Base-by-base conservation (phyloP, 768 basidiomycete species). In the Daedalea quercina region DNA sequence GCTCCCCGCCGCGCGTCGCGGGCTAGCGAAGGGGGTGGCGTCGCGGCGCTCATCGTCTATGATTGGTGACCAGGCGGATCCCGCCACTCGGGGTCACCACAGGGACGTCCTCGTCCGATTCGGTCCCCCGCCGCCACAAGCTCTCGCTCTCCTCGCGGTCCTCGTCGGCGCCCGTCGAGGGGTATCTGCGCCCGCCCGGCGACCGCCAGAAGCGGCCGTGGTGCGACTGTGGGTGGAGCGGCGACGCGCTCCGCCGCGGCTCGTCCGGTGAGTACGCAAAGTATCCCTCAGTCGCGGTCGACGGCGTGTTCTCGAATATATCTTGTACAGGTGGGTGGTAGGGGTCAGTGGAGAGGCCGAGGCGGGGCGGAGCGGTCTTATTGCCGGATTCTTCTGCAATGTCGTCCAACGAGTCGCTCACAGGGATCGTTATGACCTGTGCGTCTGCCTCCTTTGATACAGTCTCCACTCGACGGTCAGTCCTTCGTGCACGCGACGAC, bases 81-180 rank as follows among this genome's bases (percentile, higher is more conserved):
- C 60, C 57, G 24, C 58, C 58, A 22, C 48, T 48, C 35, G 54
- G 54, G 52, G 46, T 17, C 54, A 40, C 46, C 42, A 28, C 24
- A 31, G 47, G 53, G 40, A 56, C 56, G n/a, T 57, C 60, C 24
- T 56, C 58, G 19, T 53, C 37, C 47, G 63, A 59, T 11, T 50
- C 25, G 19, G 54, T 44, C 15, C 42, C 34, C 25, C 58, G 41
- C 19, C 57, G 55, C 59, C 55, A 64, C 9, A 68, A 55, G 40
- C 62, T 60, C 50, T 54, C 55, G 51, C 63, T 67, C 59, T 67
- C 65, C 51, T 64, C 65, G 34, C 47, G 55, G 51, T 67, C 66
- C 28, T 62, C 63, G 4, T 58, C 57, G 3, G 51, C 48, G 33
- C 57, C 51, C 24, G 62, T 60, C 13, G 54, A 53, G 3, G 66